phyloP scores from a whole-genome alignment of 2,329 filamentous ascomycete genomes.

The Talaromyces sp. region DNA sequence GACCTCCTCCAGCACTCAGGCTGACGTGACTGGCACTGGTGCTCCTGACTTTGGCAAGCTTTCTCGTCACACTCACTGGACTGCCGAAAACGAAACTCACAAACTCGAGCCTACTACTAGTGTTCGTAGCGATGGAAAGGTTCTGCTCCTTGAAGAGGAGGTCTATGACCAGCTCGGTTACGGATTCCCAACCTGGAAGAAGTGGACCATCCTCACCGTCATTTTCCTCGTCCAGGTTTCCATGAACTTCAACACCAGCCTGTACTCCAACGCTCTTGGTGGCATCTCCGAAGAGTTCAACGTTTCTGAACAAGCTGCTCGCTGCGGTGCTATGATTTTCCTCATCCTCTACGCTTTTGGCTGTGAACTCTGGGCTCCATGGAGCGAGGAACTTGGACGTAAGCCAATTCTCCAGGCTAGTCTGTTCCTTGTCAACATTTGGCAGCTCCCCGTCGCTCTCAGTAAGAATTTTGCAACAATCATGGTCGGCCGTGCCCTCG shows the following conservation, averaged over 20 bases:
- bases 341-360: conserved; percentile 79
- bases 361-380: conserved; percentile 84
- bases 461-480: conserved; percentile 71
- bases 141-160: conserved; percentile 53
- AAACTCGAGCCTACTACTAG: conserved; percentile 27
- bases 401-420: conserved; percentile 72
- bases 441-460: conserved; percentile 69
- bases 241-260: conserved; percentile 76
- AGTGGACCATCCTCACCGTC: conserved; percentile 71
- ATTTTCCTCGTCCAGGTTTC: conserved; percentile 73
- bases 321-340: conserved; percentile 75
- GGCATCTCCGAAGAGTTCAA: conserved; percentile 67
- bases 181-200: conserved; percentile 60
- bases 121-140: conserved; percentile 26
- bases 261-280: conserved; percentile 67
- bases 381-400: conserved; percentile 79
- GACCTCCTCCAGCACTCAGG: conserved; percentile 35
- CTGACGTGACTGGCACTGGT: conserved; percentile 21
- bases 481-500: conserved; percentile 68
- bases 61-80: conserved; percentile 24
- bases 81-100: conserved; percentile 23
- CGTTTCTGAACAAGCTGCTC: conserved; percentile 67
- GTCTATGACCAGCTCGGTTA: conserved; percentile 67
- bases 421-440: conserved; percentile 74
- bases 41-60: conserved; percentile 14